Base-by-base conservation (phyloP, 2,329 filamentous ascomycete genomes). In the Alternaria sp. region DNA sequence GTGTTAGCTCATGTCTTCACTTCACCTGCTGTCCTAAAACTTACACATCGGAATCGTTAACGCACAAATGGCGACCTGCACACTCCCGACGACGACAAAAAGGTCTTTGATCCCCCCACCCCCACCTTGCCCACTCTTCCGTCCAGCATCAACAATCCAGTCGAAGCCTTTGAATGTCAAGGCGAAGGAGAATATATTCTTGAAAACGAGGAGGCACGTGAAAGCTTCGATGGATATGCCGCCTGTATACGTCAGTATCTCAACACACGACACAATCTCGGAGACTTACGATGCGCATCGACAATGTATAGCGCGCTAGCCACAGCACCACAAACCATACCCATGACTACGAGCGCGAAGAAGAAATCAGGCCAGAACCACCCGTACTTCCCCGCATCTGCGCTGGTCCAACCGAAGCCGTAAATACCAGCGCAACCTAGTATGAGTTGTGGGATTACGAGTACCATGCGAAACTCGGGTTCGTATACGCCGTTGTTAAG, bases 271-370 rank as follows among this genome's bases (percentile, higher is more conserved):
- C 32, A 30, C n/a, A 20, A 51, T 44, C 41, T 18, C 28, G 28
- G 52, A 49, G 48, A 68, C 65, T 61, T 52, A 90, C 93, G 89
- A 79, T 97, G 94, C 0, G 94, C 94, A 80, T 97, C 94, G 7
- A 97, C 91, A 72, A 97, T 90, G 74, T 98, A 98, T 24, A 97
- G 81, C 1, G 92, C 91, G 62, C 89, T 91, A 2, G 92, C 89
- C 2, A 97, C 93, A 2, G 94, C 92, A 1, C 94, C 94, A 73
- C 96, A 89, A 0, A 97, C 93, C 92, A 97, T 97, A 2, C 92
- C 93, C 61, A 90, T 89, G 8, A 97, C 91, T 74, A 95, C 89
- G 56, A 95, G 85, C 0, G 86, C 91, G 69, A 97, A 95, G 78
- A 95, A 97, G 46, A 93, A 85, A 53, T 94, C 87, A 0, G 92